Evolutionary conservation across 768 basidiomycete species (phyloP).

Genomic region (Cystofilobasidium bisporidii): DNA sequence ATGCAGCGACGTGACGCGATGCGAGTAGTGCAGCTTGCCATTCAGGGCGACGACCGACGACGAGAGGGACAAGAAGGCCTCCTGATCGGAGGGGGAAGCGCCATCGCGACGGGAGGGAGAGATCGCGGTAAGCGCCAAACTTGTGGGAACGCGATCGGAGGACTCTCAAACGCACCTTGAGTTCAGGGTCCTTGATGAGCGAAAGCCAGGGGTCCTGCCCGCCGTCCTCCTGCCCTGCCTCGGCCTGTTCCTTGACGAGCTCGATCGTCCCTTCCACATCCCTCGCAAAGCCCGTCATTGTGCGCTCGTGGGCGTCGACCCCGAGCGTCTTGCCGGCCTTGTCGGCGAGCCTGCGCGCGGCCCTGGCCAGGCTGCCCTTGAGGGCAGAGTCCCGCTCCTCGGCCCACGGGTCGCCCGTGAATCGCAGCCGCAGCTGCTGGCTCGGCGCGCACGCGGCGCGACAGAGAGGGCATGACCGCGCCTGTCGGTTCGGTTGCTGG

Average conservation of each 20-base stretch:
- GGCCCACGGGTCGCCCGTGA: slow-evolving; percentile 15
- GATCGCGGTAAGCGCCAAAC: too few species aligned
- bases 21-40: slow-evolving; percentile 10
- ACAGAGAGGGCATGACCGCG: slow-evolving; percentile 1
- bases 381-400: neutral
- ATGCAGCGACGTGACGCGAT: neutral
- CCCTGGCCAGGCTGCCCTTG: neutral
- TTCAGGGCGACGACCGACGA: neutral
- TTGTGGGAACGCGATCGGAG: neutral
- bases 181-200: slow-evolving; percentile 5
- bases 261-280: neutral
- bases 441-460: neutral
- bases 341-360: neutral
- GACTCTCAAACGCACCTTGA: neutral
- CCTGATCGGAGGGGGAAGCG: too few species aligned
- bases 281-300: neutral
- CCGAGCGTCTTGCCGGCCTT: neutral
- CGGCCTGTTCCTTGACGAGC: neutral
- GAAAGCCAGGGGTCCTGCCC: neutral
- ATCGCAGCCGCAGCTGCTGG: neutral
- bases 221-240: neutral
- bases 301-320: neutral
- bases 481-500: neutral
- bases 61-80: neutral
- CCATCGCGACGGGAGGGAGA: neutral